Percentiles rank a stretch among this genome's conserved stretches.
Conservation (phyloP, 257 asterid genomes). For the Nicotiana sylvestris region DNA sequence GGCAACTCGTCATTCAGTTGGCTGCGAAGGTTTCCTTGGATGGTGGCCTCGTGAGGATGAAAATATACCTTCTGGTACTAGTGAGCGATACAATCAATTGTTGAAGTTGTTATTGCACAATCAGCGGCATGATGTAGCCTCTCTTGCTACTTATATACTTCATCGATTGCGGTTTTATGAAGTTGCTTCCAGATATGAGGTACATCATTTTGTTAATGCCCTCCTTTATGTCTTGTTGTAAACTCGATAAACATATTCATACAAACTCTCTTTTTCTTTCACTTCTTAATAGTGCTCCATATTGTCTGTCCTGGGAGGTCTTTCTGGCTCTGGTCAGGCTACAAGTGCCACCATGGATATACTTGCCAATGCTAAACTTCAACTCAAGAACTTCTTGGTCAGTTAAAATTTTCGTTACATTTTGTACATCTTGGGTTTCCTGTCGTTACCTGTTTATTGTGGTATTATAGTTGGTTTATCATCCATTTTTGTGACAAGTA, state of each 20-base stretch:
- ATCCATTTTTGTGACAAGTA: slow-evolving; percentile 22
- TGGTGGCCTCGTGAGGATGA: slow-evolving; percentile 91
- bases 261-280: slow-evolving; percentile 9
- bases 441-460: background rate
- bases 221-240: background rate
- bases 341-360: slow-evolving; percentile 49
- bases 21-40: slow-evolving; percentile 89
- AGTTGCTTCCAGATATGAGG: slow-evolving; percentile 95
- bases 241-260: background rate
- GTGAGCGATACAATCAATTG: slow-evolving; percentile 83
- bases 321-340: slow-evolving; percentile 43
- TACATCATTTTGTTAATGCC: slow-evolving; percentile 25
- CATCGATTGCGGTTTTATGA: slow-evolving; percentile 83
- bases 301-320: slow-evolving; percentile 61
- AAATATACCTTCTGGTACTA: slow-evolving; percentile 59
- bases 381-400: slow-evolving; percentile 75
- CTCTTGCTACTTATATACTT: slow-evolving; percentile 77
- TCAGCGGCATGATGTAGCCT: slow-evolving; percentile 86
- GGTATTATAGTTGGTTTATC: background rate
- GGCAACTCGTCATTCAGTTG: slow-evolving; percentile 80
- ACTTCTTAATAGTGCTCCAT: slow-evolving; percentile 47
- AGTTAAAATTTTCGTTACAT: slow-evolving; percentile 24
- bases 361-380: slow-evolving; percentile 67
- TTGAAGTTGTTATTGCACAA: slow-evolving; percentile 78
- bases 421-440: slow-evolving; percentile 3